Base-by-base conservation (phyloP, 1,284 basidiomycete species). In the Apiotrichum siamense region DNA sequence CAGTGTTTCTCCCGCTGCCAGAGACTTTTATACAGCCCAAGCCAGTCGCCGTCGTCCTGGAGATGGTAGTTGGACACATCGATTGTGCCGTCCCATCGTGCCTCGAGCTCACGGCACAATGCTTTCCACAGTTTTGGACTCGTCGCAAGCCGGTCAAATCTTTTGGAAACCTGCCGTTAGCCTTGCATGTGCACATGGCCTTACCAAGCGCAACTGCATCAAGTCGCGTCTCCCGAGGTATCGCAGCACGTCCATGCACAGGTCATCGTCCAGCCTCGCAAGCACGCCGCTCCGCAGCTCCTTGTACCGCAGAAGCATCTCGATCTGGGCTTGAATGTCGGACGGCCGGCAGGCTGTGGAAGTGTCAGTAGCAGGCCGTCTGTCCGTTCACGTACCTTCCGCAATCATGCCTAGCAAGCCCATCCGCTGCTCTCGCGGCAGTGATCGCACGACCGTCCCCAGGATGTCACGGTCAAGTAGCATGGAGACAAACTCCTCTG, bases 1-100 rank as follows among this genome's bases (percentile, higher is more conserved):
- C 92, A 90, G 73, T 94, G 93, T 40, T 82, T 81, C 73, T 94
- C 90, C 32, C 90, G 83, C 67, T 87, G 84, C 65, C 89, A 87
- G 7, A 94, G 78, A 4, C 83, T 83, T 38, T 84, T 82, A 67
- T 90, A 93, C 13, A 92, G 73, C 81, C 85, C 86, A 84, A 53
- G 47, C 87, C 87, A 90, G 70, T 84, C 85, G 58, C 83, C 81
- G 6, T 83, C 81, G 27, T 74, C 61, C 17, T 85, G 86, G 3
- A 57, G 39, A 15, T 45, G n/a, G 41, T 57, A 57, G 47, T 51
- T 54, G 29, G 29, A 39, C n/a, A 57, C 40, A 9, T 52, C 29
- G 42, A 60, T 53, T 35, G 52, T 45, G 18, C 47, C 50, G 42
- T 62, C 60, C 62, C 63, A 61, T 2, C 55, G 57, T 29, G 55